A percentile compares a stretch with the other conserved stretches of the same genome.
phyloP scores from a whole-genome alignment of 129 eudicot genomes.

The Oenanthe sinensis region DNA sequence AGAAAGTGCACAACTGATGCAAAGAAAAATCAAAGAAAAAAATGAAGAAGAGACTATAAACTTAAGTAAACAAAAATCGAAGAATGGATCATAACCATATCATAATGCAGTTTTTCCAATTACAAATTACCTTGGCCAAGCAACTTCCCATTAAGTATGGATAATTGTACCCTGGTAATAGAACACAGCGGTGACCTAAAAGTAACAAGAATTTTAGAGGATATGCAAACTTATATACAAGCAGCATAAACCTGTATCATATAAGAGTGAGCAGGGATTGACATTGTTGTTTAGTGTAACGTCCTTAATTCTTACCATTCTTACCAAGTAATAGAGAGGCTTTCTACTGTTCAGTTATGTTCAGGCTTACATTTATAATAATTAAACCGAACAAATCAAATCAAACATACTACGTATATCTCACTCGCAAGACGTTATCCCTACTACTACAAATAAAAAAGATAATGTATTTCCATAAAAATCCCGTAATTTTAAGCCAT shows the following conservation, averaged over 20 bases:
- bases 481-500: too few relatives aligned
- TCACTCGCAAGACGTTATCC: background rate
- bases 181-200: slow-evolving; percentile 26
- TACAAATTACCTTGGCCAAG: slow-evolving; percentile 25
- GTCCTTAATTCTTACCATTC: background rate
- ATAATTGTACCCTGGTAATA: slow-evolving; percentile 10
- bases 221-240: background rate
- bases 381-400: background rate
- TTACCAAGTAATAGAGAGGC: background rate
- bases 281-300: background rate
- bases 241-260: background rate
- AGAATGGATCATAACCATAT: background rate
- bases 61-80: background rate
- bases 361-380: background rate
- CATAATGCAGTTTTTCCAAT: background rate
- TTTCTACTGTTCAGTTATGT: too few relatives aligned
- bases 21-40: background rate
- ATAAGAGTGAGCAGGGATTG: background rate
- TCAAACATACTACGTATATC: background rate
- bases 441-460: background rate
- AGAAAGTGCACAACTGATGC: background rate
- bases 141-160: slow-evolving; percentile 40
- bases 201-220: background rate
- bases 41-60: background rate
- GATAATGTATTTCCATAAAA: background rate